Percentiles rank a stretch among this genome's conserved stretches.
Evolutionary conservation across 2,329 filamentous ascomycete species (phyloP).

Genomic region (Exophiala sideris): DNA sequence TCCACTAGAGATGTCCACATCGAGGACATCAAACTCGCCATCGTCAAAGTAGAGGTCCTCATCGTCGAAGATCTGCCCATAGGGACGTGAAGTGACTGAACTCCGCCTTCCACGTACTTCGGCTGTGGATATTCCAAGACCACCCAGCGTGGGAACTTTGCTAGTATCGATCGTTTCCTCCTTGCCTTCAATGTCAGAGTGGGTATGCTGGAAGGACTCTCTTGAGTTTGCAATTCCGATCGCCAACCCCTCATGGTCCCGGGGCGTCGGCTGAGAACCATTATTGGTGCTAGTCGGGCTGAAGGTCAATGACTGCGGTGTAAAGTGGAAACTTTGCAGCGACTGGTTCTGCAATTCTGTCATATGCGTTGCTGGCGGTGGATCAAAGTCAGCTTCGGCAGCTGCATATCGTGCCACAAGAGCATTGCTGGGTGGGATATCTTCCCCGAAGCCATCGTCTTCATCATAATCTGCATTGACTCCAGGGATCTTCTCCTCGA

Average conservation of each 20-base stretch:
- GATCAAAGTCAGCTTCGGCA: neutral
- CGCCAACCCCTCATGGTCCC: slow-evolving; percentile 28
- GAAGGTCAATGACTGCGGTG: slow-evolving; percentile 30
- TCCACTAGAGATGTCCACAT: slow-evolving; percentile 27
- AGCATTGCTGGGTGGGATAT: slow-evolving; percentile 8
- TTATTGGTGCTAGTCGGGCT: slow-evolving; percentile 29
- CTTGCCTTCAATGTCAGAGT: neutral
- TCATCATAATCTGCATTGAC: slow-evolving; percentile 47
- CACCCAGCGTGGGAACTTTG: slow-evolving; percentile 17
- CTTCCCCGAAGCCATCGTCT: slow-evolving; percentile 34
- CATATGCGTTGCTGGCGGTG: slow-evolving; percentile 22
- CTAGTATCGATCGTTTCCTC: slow-evolving; percentile 6
- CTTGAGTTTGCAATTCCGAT: slow-evolving; percentile 26
- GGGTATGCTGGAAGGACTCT: slow-evolving; percentile 10
- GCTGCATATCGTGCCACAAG: slow-evolving; percentile 16
- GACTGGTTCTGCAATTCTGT: slow-evolving; percentile 30
- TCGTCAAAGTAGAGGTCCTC: slow-evolving; percentile 49
- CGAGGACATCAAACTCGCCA: slow-evolving; percentile 31
- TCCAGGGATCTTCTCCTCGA: slow-evolving; percentile 49
- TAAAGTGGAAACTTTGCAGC: slow-evolving; percentile 28
- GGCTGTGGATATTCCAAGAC: slow-evolving; percentile 24
- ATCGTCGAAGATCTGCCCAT: slow-evolving; percentile 28
- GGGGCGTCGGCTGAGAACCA: slow-evolving; percentile 29
- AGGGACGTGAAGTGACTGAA: slow-evolving; percentile 7
- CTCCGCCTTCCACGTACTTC: slow-evolving; percentile 8